Evolutionary conservation across 768 basidiomycete genomes (phyloP).

Genomic region (Lactifluus subvellereus): DNA sequence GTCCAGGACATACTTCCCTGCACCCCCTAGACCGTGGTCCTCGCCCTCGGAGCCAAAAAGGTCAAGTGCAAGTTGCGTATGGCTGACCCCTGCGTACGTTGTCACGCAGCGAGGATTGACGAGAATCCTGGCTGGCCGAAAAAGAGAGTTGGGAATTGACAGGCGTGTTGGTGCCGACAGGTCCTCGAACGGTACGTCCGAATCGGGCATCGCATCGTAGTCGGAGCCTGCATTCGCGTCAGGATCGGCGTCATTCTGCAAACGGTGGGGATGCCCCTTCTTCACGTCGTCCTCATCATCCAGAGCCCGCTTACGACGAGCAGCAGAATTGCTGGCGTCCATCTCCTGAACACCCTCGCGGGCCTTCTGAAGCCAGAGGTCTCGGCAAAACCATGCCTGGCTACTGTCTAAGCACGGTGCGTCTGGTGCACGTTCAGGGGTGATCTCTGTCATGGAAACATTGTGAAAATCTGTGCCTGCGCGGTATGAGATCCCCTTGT

Average conservation of each 20-base stretch:
- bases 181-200: slow-evolving; percentile 38
- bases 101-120: slow-evolving; percentile 97
- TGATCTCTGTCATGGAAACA: slow-evolving; percentile 53
- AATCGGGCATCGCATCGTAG: slow-evolving; percentile 78
- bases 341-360: slow-evolving; percentile 63
- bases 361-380: slow-evolving; percentile 91
- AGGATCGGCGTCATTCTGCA: slow-evolving; percentile 40
- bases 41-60: slow-evolving; percentile 78
- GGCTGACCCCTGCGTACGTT: slow-evolving; percentile 95
- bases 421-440: slow-evolving; percentile 59
- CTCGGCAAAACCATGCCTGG: slow-evolving; percentile 97
- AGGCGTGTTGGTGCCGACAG: slow-evolving; percentile 32
- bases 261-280: slow-evolving; percentile 29
- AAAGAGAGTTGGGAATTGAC: slow-evolving; percentile 81
- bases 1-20: slow-evolving; percentile 77
- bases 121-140: slow-evolving; percentile 83
- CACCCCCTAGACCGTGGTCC: slow-evolving; percentile 43
- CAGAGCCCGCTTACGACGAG: slow-evolving; percentile 31
- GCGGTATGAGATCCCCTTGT: slow-evolving; percentile 82
- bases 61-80: slow-evolving; percentile 92
- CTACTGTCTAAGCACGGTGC: slow-evolving; percentile 91
- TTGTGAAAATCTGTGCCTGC: slow-evolving; percentile 81
- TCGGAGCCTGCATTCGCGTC: slow-evolving; percentile 85
- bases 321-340: slow-evolving; percentile 26
- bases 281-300: slow-evolving; percentile 28